These are phyloP conservation scores for Cercophora sp. DNA, from an alignment of 495 filamentous ascomycete species.

Conservation along the genomic window DNA sequence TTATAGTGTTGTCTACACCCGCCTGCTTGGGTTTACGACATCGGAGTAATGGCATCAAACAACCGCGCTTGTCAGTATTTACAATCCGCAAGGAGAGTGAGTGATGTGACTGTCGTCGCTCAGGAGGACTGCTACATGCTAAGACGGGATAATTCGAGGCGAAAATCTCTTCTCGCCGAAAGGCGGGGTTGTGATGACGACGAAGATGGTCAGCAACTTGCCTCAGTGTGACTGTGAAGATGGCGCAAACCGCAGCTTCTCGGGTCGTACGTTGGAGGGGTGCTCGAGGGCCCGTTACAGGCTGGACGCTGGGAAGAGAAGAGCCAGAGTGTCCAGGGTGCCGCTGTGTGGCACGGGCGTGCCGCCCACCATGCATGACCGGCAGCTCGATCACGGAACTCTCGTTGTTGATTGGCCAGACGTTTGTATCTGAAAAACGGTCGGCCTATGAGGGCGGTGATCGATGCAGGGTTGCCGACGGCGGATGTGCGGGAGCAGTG, in stretches of 20 bases:
- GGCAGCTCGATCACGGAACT: constrained; percentile 32
- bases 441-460: constrained; percentile 21
- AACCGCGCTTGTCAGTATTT: no score
- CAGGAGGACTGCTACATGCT: not conserved
- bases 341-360: constrained; percentile 28
- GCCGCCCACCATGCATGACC: constrained; percentile 34
- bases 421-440: constrained; percentile 19
- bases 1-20: constrained; percentile 6
- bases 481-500: constrained; percentile 13
- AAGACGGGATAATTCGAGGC: not conserved
- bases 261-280: not conserved
- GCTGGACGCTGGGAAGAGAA: constrained; percentile 3
- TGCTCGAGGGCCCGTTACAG: not conserved
- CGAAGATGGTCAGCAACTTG: constrained; percentile 1
- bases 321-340: constrained; percentile 5
- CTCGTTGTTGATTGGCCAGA: constrained; percentile 25
- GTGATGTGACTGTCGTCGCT: not conserved
- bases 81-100: no score
- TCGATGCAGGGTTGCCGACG: constrained; percentile 23
- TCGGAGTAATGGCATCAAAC: no score
- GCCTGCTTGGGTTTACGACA: not conserved
- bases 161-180: not conserved
- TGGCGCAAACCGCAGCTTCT: not conserved
- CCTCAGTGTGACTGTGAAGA: not conserved
- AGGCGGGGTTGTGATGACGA: constrained; percentile 9